Evolutionary conservation across 768 basidiomycete species (phyloP).

Genomic region (Suillus subluteus): DNA sequence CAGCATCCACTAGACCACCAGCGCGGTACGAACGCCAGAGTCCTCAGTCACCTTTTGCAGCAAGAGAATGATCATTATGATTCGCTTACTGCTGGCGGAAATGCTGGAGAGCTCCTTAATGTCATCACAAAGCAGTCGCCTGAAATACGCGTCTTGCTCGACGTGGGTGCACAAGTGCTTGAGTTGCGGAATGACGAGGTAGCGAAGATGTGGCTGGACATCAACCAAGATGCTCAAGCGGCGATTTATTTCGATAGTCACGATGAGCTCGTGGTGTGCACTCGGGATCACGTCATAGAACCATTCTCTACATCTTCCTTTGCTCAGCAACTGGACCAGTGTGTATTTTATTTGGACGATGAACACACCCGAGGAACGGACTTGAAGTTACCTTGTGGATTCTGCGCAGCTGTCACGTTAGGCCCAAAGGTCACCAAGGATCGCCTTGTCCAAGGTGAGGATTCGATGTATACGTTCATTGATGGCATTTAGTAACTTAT

Average conservation of each 20-base stretch:
- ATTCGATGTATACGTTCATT: neutral
- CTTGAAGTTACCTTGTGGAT: constrained; percentile 46
- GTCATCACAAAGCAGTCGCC: constrained; percentile 37
- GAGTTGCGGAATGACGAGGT: constrained; percentile 47
- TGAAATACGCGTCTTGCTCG: constrained; percentile 48
- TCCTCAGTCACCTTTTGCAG: constrained; percentile 22
- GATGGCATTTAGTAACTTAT: neutral
- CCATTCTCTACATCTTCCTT: constrained; percentile 42
- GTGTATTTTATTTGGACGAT: constrained; percentile 55
- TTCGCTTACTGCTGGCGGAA: constrained; percentile 18
- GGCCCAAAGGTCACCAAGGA: constrained; percentile 57
- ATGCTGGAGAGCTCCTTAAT: constrained; percentile 30
- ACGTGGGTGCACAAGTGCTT: constrained; percentile 60
- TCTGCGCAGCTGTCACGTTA: constrained; percentile 49
- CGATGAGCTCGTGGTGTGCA: constrained; percentile 39
- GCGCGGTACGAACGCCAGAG: constrained; percentile 48
- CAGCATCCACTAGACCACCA: constrained; percentile 41
- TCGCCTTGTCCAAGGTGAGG: constrained; percentile 50
- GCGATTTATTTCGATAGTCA: constrained; percentile 45
- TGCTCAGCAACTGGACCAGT: constrained; percentile 41
- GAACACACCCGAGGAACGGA: constrained; percentile 54
- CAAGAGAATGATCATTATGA: constrained; percentile 44
- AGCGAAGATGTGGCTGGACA: constrained; percentile 24
- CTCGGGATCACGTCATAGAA: constrained; percentile 39
- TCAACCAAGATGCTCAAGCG: constrained; percentile 35